These are phyloP conservation scores for Penicillium verhagenii DNA, from an alignment of 495 filamentous ascomycete species.

Conservation along the genomic window DNA sequence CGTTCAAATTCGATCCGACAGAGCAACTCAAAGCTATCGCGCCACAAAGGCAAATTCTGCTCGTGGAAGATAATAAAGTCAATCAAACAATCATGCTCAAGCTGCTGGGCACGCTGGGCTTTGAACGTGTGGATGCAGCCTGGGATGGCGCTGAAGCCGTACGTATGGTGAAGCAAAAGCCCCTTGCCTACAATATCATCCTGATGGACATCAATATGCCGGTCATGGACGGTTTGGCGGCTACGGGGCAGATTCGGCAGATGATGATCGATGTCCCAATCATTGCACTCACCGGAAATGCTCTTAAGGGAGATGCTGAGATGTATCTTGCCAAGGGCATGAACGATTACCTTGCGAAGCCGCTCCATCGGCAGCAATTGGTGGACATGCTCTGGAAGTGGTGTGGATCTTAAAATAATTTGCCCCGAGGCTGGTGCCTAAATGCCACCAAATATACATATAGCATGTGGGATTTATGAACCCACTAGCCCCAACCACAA, in stretches of 20 bases:
- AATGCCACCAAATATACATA: background rate
- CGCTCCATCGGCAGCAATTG: conserved; percentile 49
- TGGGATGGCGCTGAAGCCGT: conserved; percentile 59
- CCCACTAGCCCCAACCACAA: background rate
- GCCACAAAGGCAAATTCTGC: conserved; percentile 48
- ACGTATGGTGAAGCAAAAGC: conserved; percentile 47
- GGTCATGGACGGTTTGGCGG: conserved; percentile 64
- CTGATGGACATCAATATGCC: conserved; percentile 73
- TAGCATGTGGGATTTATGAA: background rate
- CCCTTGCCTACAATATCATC: conserved; percentile 52
- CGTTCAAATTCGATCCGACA: conserved; percentile 10
- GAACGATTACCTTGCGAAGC: conserved; percentile 63
- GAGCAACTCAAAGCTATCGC: conserved; percentile 31
- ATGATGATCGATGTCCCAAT: conserved; percentile 55
- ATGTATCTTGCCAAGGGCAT: conserved; percentile 59
- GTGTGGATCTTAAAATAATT: conserved; percentile 26
- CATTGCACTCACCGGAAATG: conserved; percentile 64
- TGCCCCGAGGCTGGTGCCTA: background rate
- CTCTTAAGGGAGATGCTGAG: conserved; percentile 59
- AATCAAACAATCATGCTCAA: conserved; percentile 65
- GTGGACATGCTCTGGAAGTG: conserved; percentile 37
- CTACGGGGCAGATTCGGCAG: conserved; percentile 59
- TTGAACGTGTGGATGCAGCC: conserved; percentile 52
- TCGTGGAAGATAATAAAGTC: conserved; percentile 61
- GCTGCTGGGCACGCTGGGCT: conserved; percentile 53